A percentile compares a stretch with the other conserved stretches of the same genome.
phyloP scores from a whole-genome alignment of 345 rosid genomes.

The Sisymbrium irio region DNA sequence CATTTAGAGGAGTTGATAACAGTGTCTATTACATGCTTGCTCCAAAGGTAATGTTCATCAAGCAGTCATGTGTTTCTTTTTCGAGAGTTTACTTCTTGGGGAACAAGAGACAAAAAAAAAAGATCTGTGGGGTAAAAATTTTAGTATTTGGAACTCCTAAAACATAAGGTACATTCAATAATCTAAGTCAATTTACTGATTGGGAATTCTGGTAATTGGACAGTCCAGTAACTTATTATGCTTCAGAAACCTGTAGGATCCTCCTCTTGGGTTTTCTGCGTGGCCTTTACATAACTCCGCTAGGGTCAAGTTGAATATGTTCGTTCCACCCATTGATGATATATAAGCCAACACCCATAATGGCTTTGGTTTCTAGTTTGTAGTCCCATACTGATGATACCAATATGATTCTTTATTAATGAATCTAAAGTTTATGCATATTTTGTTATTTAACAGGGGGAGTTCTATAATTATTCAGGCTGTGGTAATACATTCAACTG shows the following conservation, averaged over 20 bases:
- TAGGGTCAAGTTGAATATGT: not conserved
- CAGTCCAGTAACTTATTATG: constrained; percentile 5
- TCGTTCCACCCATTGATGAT: not conserved
- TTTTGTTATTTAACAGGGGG: constrained; percentile 56
- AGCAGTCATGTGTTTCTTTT: not conserved
- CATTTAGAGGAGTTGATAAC: constrained; percentile 93
- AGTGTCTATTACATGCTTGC: constrained; percentile 96
- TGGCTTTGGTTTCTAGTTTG: constrained; percentile 11
- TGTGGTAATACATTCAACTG: constrained; percentile 98
- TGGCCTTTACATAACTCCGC: too few relatives aligned
- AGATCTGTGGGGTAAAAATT: not conserved
- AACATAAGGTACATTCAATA: not conserved
- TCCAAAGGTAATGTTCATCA: constrained; percentile 65
- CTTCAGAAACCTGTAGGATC: constrained; percentile 11
- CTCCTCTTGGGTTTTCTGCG: not conserved
- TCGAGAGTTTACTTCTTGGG: constrained; percentile 1
- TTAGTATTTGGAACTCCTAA: not conserved
- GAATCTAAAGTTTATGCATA: constrained; percentile 3
- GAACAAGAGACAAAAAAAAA: constrained; percentile 5
- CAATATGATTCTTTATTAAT: not conserved
- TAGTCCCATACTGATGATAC: not conserved
- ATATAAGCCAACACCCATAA: not conserved
- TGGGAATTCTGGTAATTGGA: too few relatives aligned
- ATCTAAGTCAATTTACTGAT: not conserved
- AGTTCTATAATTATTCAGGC: constrained; percentile 97